Conservation (phyloP, 495 filamentous ascomycete species). For the Cudoniella acicularis region DNA sequence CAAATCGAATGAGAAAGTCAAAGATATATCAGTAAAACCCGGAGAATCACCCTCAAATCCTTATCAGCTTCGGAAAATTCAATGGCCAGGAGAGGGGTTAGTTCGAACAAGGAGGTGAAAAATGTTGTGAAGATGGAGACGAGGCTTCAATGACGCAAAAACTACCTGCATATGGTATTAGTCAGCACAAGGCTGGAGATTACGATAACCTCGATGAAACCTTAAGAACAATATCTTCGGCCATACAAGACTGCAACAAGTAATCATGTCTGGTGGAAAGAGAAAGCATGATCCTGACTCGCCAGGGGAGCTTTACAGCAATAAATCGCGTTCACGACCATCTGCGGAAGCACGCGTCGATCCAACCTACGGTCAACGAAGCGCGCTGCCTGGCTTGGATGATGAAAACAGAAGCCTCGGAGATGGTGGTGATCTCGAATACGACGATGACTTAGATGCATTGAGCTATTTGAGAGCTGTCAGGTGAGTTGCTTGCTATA, state of each 20-base stretch:
- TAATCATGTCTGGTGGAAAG: constrained; percentile 18
- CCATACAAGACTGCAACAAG: constrained; percentile 1
- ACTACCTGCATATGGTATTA: no score
- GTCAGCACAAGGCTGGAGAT: constrained; percentile 11
- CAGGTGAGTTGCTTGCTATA: constrained; percentile 49
- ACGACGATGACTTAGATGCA: constrained; percentile 58
- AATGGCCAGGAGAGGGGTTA: no score
- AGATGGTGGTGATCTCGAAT: constrained; percentile 52
- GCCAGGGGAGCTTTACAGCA: constrained; percentile 2
- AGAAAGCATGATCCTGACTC: constrained; percentile 14
- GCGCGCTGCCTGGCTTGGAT: constrained; percentile 74
- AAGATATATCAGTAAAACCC: no score
- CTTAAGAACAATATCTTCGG: no score
- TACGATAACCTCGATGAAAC: no score
- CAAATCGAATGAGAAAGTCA: no score
- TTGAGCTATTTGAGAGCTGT: constrained; percentile 76
- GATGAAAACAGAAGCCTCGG: constrained; percentile 41
- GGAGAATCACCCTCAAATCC: no score
- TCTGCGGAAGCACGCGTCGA: constrained; percentile 34
- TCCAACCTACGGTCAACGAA: constrained; percentile 68
- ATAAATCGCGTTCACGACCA: constrained; percentile 18
- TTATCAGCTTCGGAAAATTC: no score
- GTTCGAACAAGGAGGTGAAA: no score
- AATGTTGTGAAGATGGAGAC: no score
- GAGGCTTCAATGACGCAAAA: no score